A percentile compares a stretch with the other conserved stretches of the same genome.
Evolutionary conservation across 306 rosid genomes (phyloP).

Genomic region (Amphicarpaea edgeworthii): DNA sequence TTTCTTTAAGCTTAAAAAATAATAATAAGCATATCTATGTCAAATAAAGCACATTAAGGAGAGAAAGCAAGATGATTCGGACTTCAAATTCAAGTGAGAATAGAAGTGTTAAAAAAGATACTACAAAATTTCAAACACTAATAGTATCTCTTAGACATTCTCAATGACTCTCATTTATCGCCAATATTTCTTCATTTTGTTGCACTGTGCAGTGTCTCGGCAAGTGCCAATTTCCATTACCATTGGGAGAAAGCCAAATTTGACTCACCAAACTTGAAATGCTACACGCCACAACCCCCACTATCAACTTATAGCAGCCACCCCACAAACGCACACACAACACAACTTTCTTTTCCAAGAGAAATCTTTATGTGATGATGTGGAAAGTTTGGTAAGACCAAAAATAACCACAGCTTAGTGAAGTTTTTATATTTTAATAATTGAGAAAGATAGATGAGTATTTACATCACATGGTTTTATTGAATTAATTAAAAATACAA

Average conservation of each 20-base stretch:
- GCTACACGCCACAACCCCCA: slow-evolving; percentile 4
- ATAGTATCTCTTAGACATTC: too few species aligned
- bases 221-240: background rate
- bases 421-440: background rate
- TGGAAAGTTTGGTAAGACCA: background rate
- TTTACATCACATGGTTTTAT: background rate
- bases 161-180: background rate
- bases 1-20: background rate
- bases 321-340: background rate
- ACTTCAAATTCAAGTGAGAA: background rate
- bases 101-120: background rate
- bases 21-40: background rate
- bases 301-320: background rate
- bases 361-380: background rate
- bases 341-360: background rate
- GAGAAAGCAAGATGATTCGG: slow-evolving; percentile 11
- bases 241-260: slow-evolving; percentile 28
- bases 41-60: background rate
- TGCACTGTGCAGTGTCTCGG: background rate
- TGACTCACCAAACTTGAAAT: slow-evolving; percentile 1
- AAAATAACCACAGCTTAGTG: background rate
- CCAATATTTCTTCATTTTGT: background rate
- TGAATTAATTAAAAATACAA: too few species aligned
- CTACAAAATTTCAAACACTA: too few species aligned
- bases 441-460: background rate